A percentile compares a stretch with the other conserved stretches of the same genome.
Evolutionary conservation across 2,329 filamentous ascomycete genomes (phyloP).

Genomic region (Trichoderma sp.): DNA sequence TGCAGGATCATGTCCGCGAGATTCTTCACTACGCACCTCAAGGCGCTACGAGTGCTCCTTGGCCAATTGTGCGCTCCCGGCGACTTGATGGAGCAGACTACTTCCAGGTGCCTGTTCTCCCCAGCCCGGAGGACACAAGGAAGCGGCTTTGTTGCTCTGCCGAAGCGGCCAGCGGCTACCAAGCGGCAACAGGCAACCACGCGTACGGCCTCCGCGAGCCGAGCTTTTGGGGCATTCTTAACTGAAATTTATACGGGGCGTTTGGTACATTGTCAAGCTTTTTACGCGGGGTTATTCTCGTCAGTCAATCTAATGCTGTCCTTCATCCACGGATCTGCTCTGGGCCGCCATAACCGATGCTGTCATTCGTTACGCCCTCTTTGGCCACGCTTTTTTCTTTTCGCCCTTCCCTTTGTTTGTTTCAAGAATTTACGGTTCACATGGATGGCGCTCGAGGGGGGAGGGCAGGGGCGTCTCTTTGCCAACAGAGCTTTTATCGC

Average conservation of each 20-base stretch:
- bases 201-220: constrained; percentile 56
- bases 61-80: constrained; percentile 45
- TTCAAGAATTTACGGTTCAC: constrained; percentile 34
- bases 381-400: neutral
- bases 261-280: constrained; percentile 15
- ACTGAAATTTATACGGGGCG: constrained; percentile 41
- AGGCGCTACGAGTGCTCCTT: constrained; percentile 35
- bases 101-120: constrained; percentile 46
- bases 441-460: constrained; percentile 34
- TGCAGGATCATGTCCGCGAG: constrained; percentile 69
- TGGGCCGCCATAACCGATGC: constrained; percentile 6
- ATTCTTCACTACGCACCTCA: constrained; percentile 51
- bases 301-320: constrained; percentile 22
- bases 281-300: neutral
- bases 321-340: constrained; percentile 7
- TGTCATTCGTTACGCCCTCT: neutral
- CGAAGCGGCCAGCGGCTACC: constrained; percentile 55
- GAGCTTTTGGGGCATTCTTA: constrained; percentile 69
- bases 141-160: constrained; percentile 70
- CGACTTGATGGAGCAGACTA: constrained; percentile 34
- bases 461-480: constrained; percentile 37
- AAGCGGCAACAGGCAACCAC: constrained; percentile 51
- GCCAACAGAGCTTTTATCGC: constrained; percentile 39
- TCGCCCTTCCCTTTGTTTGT: constrained; percentile 15
- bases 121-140: constrained; percentile 52